Evolutionary conservation across 176 grass and related monocot genomes (phyloP).

Genomic region (Oryza glumipatula): DNA sequence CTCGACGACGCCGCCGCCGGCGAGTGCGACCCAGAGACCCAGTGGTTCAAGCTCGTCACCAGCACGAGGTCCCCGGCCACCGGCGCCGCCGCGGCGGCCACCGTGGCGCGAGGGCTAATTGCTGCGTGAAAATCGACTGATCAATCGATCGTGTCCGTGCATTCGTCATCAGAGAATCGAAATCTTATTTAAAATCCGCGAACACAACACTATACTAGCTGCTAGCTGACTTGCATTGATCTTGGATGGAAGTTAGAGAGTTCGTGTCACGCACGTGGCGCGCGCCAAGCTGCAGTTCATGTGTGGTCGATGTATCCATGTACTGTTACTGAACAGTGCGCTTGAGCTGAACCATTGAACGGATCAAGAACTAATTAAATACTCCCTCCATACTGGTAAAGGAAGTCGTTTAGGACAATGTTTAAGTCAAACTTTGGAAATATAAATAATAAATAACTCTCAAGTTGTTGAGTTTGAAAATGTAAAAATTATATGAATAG

Average conservation of each 20-base stretch:
- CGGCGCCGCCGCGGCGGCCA: background rate
- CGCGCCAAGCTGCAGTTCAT: background rate
- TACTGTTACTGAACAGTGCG: background rate
- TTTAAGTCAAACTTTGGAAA: no score
- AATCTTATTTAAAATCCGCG: background rate
- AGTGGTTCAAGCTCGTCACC: slow-evolving; percentile 75
- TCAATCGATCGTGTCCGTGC: no score
- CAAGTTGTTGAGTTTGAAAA: no score
- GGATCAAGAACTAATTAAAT: background rate
- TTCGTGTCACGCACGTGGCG: background rate
- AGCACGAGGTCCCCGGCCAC: slow-evolving; percentile 40
- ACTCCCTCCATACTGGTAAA: no score
- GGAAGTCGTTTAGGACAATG: no score
- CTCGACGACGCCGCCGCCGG: slow-evolving; percentile 29
- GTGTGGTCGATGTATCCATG: background rate
- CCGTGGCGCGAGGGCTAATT: background rate
- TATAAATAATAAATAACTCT: no score
- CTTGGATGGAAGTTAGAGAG: background rate
- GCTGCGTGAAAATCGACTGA: background rate
- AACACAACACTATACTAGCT: no score
- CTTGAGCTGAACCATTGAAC: background rate
- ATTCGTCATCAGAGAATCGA: background rate
- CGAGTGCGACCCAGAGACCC: slow-evolving; percentile 61
- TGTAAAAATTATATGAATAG: no score
- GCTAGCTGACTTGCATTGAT: background rate